Percentiles rank a stretch among this genome's conserved stretches.
Conservation (phyloP, 805 yeast species). For the Candida multigemmis region DNA sequence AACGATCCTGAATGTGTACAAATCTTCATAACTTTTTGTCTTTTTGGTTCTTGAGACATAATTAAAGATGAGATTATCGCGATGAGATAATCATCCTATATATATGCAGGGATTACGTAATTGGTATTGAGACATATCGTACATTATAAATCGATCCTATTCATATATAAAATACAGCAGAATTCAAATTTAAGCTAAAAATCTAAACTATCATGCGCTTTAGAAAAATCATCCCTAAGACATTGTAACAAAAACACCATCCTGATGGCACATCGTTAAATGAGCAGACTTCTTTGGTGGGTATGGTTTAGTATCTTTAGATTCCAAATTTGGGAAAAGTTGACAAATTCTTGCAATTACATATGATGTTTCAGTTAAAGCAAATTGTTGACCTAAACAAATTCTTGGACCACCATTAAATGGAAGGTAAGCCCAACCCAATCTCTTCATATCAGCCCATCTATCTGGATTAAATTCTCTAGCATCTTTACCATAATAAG, state of each 20-base stretch:
- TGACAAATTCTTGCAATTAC: slow-evolving; percentile 27
- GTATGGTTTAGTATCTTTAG: slow-evolving; percentile 12
- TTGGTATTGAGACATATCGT: too few relatives aligned
- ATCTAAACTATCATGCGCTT: slow-evolving; percentile 1
- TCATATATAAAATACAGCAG: background rate
- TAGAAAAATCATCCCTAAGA: background rate
- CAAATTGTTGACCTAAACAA: slow-evolving; percentile 50
- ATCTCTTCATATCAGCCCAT: slow-evolving; percentile 28
- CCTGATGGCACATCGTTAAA: slow-evolving; percentile 13
- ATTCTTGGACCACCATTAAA: slow-evolving; percentile 51
- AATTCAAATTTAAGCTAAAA: background rate
- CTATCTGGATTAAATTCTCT: slow-evolving; percentile 38
- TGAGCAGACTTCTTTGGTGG: slow-evolving; percentile 23
- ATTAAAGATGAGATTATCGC: slow-evolving; percentile 1
- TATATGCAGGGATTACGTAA: too few relatives aligned
- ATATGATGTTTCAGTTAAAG: slow-evolving; percentile 43
- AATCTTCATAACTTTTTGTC: slow-evolving; percentile 39
- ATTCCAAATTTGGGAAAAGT: slow-evolving; percentile 9
- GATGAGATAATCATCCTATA: background rate
- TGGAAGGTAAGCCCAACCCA: slow-evolving; percentile 43
- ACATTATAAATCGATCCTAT: background rate
- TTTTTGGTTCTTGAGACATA: too few relatives aligned
- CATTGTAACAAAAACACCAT: slow-evolving; percentile 6
- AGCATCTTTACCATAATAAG: slow-evolving; percentile 37
- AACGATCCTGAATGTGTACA: slow-evolving; percentile 92